Conservation (phyloP, 768 basidiomycete species). For the Suillus tomentosus region DNA sequence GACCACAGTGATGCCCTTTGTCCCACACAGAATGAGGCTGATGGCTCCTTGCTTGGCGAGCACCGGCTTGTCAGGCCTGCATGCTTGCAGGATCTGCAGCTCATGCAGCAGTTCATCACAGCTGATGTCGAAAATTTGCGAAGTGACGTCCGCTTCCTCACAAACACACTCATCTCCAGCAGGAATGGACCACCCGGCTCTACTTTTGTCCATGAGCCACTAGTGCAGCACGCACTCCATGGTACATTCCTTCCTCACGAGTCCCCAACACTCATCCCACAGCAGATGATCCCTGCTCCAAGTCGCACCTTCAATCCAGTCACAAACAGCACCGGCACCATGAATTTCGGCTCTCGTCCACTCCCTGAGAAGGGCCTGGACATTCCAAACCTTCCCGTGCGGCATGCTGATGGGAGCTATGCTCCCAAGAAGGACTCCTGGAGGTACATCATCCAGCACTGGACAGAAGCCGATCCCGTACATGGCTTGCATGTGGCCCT, state of each 20-base stretch:
- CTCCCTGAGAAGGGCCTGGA: background rate
- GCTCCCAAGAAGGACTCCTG: constrained; percentile 9
- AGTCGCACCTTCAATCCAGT: too few species aligned
- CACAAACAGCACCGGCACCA: background rate
- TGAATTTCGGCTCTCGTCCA: background rate
- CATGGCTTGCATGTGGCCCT: too few species aligned
- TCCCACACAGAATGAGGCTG: background rate
- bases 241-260: background rate
- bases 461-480: too few species aligned
- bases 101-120: background rate
- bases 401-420: constrained; percentile 1
- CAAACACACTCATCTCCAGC: background rate
- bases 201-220: background rate
- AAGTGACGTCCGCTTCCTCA: background rate
- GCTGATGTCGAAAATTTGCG: background rate
- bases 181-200: background rate
- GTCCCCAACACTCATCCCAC: background rate
- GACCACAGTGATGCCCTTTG: background rate
- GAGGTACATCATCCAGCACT: background rate
- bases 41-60: background rate
- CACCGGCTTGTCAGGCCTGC: background rate
- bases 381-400: constrained; percentile 5
- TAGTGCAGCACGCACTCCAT: background rate
- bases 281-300: background rate
- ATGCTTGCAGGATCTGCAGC: background rate